Percentiles rank a stretch among this genome's conserved stretches.
Evolutionary conservation across 192 early-diverging fungal species (phyloP).

Genomic region (Umbelopsis sp.): DNA sequence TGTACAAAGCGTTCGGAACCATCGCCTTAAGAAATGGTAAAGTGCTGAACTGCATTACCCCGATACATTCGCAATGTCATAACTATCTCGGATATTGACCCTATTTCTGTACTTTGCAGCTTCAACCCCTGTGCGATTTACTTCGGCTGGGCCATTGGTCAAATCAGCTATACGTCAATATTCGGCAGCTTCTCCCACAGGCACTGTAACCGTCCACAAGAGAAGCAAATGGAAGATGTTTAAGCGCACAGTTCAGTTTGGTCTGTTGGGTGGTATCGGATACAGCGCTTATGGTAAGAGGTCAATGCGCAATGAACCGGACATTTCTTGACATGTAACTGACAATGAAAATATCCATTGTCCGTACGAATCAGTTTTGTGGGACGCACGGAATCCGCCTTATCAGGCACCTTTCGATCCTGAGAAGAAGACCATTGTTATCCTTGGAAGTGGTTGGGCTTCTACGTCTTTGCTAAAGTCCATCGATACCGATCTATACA

Average conservation of each 20-base stretch:
- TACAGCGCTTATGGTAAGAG: constrained; percentile 31
- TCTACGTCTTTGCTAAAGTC: constrained; percentile 26
- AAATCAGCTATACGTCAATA: constrained; percentile 4
- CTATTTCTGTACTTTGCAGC: no score
- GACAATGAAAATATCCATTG: constrained; percentile 8
- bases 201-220: constrained; percentile 7
- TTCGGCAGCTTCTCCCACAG: background rate
- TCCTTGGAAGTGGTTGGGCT: constrained; percentile 25
- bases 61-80: no score
- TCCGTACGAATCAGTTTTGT: constrained; percentile 4
- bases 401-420: constrained; percentile 45
- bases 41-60: background rate
- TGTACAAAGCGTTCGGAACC: background rate
- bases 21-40: constrained; percentile 1
- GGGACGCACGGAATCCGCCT: constrained; percentile 38
- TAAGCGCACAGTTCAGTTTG: constrained; percentile 11
- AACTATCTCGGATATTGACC: no score
- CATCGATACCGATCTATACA: constrained; percentile 20
- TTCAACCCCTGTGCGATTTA: background rate
- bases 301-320: background rate
- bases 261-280: constrained; percentile 19
- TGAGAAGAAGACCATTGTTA: constrained; percentile 33
- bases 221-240: constrained; percentile 15
- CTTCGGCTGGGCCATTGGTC: background rate
- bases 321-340: background rate